These are phyloP conservation scores for Chiua sp. DNA, from an alignment of 1,284 basidiomycete species.

Conservation along the genomic window DNA sequence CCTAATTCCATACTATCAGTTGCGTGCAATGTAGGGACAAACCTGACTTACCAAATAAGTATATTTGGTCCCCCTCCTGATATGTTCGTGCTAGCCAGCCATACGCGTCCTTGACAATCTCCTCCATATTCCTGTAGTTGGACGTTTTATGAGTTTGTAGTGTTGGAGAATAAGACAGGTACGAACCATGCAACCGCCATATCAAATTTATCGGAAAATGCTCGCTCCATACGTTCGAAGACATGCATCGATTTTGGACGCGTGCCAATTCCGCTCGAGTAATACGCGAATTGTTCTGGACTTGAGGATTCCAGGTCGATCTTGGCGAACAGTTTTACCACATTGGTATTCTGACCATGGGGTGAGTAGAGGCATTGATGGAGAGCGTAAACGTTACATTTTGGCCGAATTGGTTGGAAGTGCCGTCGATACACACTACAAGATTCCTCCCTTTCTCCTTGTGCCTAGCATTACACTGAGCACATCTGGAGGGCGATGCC, in stretches of 20 bases:
- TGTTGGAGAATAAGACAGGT: too few species aligned
- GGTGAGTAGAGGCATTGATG: conserved; percentile 6
- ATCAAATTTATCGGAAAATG: conserved; percentile 30
- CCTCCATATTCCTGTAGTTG: conserved; percentile 34
- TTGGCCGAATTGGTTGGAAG: conserved; percentile 33
- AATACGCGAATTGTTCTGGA: conserved; percentile 36
- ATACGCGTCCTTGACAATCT: conserved; percentile 41
- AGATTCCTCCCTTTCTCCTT: conserved; percentile 32
- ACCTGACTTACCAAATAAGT: conserved; percentile 49
- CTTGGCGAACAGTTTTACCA: conserved; percentile 39
- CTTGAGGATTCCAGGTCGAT: conserved; percentile 19
- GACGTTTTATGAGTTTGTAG: too few species aligned
- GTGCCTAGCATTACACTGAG: background rate
- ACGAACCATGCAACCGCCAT: conserved; percentile 33
- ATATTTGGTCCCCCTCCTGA: conserved; percentile 45
- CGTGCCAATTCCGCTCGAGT: conserved; percentile 46
- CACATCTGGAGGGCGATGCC: background rate
- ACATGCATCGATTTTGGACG: conserved; percentile 29
- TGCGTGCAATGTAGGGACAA: too few species aligned
- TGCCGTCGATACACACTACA: conserved; percentile 36
- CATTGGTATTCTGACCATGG: conserved; percentile 39
- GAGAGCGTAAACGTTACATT: conserved; percentile 19
- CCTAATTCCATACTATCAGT: too few species aligned
- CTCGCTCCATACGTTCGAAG: conserved; percentile 21
- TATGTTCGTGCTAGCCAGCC: conserved; percentile 49